Base-by-base conservation (phyloP, 257 asterid species). In the Solanum medicagineum region DNA sequence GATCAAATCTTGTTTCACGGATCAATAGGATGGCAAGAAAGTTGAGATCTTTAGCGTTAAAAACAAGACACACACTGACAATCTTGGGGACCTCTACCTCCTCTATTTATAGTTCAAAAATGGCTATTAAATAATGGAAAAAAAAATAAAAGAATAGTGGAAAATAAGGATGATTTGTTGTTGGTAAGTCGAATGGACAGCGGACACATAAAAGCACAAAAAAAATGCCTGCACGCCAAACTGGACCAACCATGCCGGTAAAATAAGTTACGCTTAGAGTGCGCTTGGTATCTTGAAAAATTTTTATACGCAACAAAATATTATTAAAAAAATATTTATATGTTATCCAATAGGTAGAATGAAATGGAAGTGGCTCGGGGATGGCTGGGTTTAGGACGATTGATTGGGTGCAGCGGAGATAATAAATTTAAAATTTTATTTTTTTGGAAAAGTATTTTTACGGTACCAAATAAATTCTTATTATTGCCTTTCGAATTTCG, bases 21-120 rank as follows among this genome's bases (percentile, higher is more conserved):
- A 12, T 56, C 74, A 77, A 59, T 20, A 80, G 12, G 11, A 65
- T 3, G 1, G 42, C 5, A 24, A 63, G 12, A 69, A 81, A 80
- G 63, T 85, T 63, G 40, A 45, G 71, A 63, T 63, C 71, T 11
- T 63, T 13, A 26, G 3, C 71, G 42, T 26, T 63, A 24, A 26
- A 63, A 63, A 26, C 20, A n/a, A 29, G 81, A 82, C 26, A 66
- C n/a, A 63, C 17, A 84, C 81, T 66, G 90, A 84, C 63, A 81
- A 83, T 80, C 51, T 83, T 63, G 88, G 44, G 22, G 75, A 56
- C 51, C 20, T 14, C n/a, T 20, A 63, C 20, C 15, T 57, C 84
- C 26, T 44, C 1, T 83, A 90, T 91, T 91, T 93, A 92, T 92
- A 92, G 93, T 86, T 84, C 57, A 79, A 56, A 77, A 60, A 86